These are phyloP conservation scores for Colletotrichum salicis DNA, from an alignment of 2,329 filamentous ascomycete species.

Conservation along the genomic window DNA sequence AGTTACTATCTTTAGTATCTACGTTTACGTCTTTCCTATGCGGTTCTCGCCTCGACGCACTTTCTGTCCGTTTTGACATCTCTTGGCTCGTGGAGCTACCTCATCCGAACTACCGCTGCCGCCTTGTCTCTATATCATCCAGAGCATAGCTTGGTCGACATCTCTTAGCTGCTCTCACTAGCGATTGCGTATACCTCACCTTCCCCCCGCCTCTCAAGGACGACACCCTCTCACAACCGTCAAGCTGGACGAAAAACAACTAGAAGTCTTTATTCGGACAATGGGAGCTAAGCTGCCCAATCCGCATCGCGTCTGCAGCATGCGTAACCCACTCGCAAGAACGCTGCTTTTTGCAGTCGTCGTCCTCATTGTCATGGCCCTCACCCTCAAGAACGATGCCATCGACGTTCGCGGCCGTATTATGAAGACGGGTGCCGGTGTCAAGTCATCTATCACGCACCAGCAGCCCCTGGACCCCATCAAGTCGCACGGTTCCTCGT, in stretches of 20 bases:
- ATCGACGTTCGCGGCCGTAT: conserved; percentile 53
- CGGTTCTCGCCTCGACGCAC: not conserved
- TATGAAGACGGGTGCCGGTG: conserved; percentile 51
- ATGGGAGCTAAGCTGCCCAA: conserved; percentile 54
- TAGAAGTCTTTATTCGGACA: conserved; percentile 21
- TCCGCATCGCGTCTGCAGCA: conserved; percentile 56
- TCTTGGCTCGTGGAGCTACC: conserved; percentile 5
- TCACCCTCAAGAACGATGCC: conserved; percentile 54
- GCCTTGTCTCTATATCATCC: not conserved
- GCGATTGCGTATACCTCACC: not conserved
- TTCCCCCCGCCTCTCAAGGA: not conserved
- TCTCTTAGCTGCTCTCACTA: not conserved
- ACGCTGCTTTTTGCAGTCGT: conserved; percentile 55
- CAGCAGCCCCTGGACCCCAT: conserved; percentile 42
- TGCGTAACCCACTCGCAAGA: conserved; percentile 60
- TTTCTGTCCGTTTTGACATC: not conserved
- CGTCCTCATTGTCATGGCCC: conserved; percentile 54
- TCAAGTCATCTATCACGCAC: conserved; percentile 43
- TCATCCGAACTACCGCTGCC: not conserved
- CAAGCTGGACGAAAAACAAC: conserved; percentile 34
- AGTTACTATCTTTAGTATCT: conserved; percentile 22
- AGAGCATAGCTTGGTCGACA: not conserved
- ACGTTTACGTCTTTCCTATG: conserved; percentile 11
- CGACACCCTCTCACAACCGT: not conserved
- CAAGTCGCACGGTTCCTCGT: conserved; percentile 30